Evolutionary conservation across 2,329 filamentous ascomycete genomes (phyloP), one percentile per base, ranked within the genome.

Genomic region (Fusarium multiceps): DNA sequence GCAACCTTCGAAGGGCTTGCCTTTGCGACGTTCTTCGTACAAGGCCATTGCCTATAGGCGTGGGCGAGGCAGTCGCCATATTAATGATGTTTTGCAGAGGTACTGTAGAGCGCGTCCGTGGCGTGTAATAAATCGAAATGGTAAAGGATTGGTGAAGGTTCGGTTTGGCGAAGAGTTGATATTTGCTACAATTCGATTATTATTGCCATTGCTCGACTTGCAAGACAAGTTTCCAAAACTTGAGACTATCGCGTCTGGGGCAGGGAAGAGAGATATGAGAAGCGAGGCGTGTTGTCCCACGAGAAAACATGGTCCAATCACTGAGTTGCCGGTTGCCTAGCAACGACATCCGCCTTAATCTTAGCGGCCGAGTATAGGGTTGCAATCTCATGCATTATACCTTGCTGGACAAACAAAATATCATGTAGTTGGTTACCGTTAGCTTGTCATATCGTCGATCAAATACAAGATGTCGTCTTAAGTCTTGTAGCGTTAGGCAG

Each of bases 11-110:
- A 49, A 87, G 77, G 41, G 85, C 84, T 69, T 89, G 88, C 68
- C 88, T 81, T 64, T 87, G 81, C 7, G 88, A 89, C 11, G 85
- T 84, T 73, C 87, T 84, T 74, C 88, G 61, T 78, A 81, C 55
- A 80, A 82, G 73, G 82, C 83, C 73, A 84, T 82, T 81, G 70
- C 82, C 84, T 74, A 85, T 80, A 37, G 88, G 86, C 7, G 87
- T 88, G 58, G 86, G 87, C 71, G 87, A 89, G 68, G 81, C 82
- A 56, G 84, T 81, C 62, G 86, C 81, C 86, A 88, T 88, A 37
- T 77, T 72, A 49, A 61, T 66, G 48, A 66, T 64, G 63, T 66
- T 59, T 57, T 61, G 60, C 55, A 71, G 30, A 43, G 37, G 54
- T 68, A 27, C 16, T 28, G 56, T 70, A 69, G 66, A 56, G 59